Conservation (phyloP, 2,329 filamentous ascomycete genomes). For the Aspergillus texensis region DNA sequence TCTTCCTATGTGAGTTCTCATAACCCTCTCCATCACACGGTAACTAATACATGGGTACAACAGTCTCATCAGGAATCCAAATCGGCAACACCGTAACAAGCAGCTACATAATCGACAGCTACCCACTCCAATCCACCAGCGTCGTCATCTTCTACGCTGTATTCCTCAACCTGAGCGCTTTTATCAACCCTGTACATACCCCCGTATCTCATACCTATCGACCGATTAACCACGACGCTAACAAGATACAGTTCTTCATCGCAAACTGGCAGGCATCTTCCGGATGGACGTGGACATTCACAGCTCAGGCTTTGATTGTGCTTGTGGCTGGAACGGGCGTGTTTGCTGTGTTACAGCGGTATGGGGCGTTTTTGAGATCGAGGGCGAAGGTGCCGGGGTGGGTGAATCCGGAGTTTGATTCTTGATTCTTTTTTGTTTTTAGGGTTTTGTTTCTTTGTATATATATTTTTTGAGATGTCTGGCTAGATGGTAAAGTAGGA, state of each 20-base stretch:
- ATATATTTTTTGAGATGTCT: background rate
- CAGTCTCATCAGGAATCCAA: constrained; percentile 59
- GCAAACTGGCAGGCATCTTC: constrained; percentile 49
- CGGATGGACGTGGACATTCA: constrained; percentile 57
- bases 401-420: constrained; percentile 50
- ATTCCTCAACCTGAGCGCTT: constrained; percentile 55
- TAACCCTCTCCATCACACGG: background rate
- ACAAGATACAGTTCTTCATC: constrained; percentile 51
- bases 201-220: background rate
- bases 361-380: constrained; percentile 41
- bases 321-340: constrained; percentile 43
- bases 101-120: constrained; percentile 59
- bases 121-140: constrained; percentile 58
- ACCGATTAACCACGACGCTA: background rate
- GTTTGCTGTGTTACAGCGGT: constrained; percentile 45
- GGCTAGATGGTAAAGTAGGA: too few species aligned
- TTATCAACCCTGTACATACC: constrained; percentile 45
- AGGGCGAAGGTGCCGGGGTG: constrained; percentile 45
- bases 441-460: background rate
- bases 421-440: background rate
- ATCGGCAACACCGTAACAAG: constrained; percentile 58
- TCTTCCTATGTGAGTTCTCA: constrained; percentile 54
- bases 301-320: constrained; percentile 52
- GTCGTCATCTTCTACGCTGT: constrained; percentile 59
- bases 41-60: background rate